A percentile compares a stretch with the other conserved stretches of the same genome.
These are phyloP conservation scores for Candida frijolesensis DNA, from an alignment of 1,139 yeast genomes.

Conservation along the genomic window DNA sequence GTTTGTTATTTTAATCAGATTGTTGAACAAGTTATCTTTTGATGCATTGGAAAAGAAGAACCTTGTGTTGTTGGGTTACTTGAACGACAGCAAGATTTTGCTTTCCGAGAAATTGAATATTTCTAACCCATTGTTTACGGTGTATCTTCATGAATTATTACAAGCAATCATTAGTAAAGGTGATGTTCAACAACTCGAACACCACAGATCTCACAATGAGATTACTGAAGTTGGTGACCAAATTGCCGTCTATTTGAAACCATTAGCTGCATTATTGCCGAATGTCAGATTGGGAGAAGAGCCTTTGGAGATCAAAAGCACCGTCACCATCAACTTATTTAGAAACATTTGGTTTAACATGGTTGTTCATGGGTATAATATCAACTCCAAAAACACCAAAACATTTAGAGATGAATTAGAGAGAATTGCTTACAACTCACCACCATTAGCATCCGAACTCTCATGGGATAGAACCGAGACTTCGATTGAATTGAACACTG, in stretches of 20 bases:
- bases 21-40: constrained; percentile 42
- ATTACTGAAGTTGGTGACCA: constrained; percentile 72
- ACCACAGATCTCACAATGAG: constrained; percentile 79
- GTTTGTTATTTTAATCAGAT: constrained; percentile 53
- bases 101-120: constrained; percentile 52
- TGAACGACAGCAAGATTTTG: constrained; percentile 51
- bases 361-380: constrained; percentile 86
- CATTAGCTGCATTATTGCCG: constrained; percentile 78
- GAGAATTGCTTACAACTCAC: constrained; percentile 82
- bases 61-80: constrained; percentile 33
- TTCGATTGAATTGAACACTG: constrained; percentile 87
- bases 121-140: constrained; percentile 50
- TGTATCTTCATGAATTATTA: constrained; percentile 68
- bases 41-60: constrained; percentile 39
- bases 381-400: constrained; percentile 57
- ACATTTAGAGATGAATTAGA: constrained; percentile 52
- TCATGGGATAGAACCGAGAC: constrained; percentile 90
- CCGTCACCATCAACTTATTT: constrained; percentile 58
- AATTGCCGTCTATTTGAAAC: constrained; percentile 67
- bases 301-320: constrained; percentile 43
- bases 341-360: constrained; percentile 94
- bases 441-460: constrained; percentile 87
- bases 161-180: constrained; percentile 75
- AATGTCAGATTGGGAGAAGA: constrained; percentile 42
- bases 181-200: constrained; percentile 77